Evolutionary conservation across 805 yeast genomes (phyloP), one percentile per base, ranked within the genome.

Genomic region (Zygosaccharomyces siamensis): DNA sequence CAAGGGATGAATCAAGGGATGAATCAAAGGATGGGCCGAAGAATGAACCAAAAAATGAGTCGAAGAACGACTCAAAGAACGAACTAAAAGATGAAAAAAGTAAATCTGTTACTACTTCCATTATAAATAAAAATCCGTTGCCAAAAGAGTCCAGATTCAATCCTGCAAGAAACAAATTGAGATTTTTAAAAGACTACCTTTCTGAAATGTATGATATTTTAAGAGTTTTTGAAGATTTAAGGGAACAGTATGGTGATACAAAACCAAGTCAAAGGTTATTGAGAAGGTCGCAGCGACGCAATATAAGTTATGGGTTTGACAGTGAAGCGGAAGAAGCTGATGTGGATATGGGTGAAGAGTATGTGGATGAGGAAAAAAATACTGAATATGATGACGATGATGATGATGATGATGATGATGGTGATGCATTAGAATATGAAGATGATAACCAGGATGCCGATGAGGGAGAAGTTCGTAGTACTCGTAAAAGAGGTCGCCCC

Each of bases 201-300:
- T 27, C 48, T 7, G 55, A 55, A n/a, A 41, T 63, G 45, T 52
- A 52, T 16, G 49, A 50, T 39, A 69, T 89, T 26, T 72, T 88
- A 55, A 55, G 69, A n/a, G 86, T 81, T 59, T 86, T 73, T 63
- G 88, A 83, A 67, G 72, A 74, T 51, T 72, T 89, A 59, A 78
- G 77, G 62, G 81, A 85, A 10, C 77, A 73, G 50, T 88, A 86
- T 69, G 57, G 57, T 14, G 64, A 58, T 36, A 55, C 63, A 55
- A 50, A 56, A 30, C 58, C 62, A 10, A 60, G 63, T 12, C 59
- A 55, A 21, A 56, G 69, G 42, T 57, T 59, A 30, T 42, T 65
- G 43, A 62, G 69, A 50, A 61, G 61, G 28, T 50, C 60, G 3
- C 63, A 61, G 46, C 58, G 63, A 46, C 56, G 53, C 23, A 50